Conservation (phyloP, 371 early-diverging fungal genomes). For the Circinella minor region DNA sequence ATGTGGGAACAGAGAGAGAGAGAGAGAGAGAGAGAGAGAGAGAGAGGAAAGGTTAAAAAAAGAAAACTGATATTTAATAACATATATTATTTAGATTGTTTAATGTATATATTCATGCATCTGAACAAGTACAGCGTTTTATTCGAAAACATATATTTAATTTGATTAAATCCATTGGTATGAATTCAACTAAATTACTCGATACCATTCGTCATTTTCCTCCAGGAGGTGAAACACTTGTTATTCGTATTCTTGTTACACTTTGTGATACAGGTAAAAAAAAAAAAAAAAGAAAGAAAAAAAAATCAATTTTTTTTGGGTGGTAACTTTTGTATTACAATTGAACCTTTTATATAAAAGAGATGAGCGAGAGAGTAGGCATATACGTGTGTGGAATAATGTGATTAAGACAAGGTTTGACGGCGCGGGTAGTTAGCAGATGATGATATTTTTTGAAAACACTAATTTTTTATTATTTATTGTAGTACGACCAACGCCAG, state of each 20-base stretch:
- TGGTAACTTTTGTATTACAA: background rate
- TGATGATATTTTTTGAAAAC: background rate
- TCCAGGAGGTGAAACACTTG: slow-evolving; percentile 75
- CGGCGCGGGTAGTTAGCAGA: too few species aligned
- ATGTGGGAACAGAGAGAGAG: background rate
- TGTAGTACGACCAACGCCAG: slow-evolving; percentile 56
- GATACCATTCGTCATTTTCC: slow-evolving; percentile 72
- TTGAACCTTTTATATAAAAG: background rate
- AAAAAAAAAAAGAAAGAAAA: background rate
- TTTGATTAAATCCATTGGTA: slow-evolving; percentile 75
- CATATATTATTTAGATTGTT: slow-evolving; percentile 55
- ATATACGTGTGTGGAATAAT: too few species aligned
- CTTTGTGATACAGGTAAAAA: slow-evolving; percentile 72
- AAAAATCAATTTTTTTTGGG: background rate
- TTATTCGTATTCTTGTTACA: slow-evolving; percentile 70
- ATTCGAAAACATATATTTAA: slow-evolving; percentile 72
- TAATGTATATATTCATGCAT: slow-evolving; percentile 49
- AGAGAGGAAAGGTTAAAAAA: background rate
- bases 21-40: background rate
- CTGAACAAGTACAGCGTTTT: slow-evolving; percentile 59
- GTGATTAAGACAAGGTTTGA: too few species aligned
- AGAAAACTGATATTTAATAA: background rate
- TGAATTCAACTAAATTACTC: slow-evolving; percentile 65
- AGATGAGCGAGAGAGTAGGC: background rate
- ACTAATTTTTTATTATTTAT: background rate